These are phyloP conservation scores for Nicotiana rustica DNA, from an alignment of 305 asterid genomes.

Conservation along the genomic window DNA sequence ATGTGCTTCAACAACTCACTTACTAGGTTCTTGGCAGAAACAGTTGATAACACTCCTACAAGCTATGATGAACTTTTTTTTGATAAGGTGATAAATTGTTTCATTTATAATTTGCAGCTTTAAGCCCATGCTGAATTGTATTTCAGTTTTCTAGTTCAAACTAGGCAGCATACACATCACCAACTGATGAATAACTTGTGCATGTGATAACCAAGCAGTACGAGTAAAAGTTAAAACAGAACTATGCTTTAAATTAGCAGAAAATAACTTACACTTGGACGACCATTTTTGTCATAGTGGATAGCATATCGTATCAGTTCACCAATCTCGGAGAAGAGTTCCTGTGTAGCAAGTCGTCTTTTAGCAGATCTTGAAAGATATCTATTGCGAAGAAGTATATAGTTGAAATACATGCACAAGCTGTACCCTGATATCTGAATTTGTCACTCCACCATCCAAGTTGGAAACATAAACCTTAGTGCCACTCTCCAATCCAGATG, in stretches of 20 bases:
- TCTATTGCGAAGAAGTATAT: slow-evolving; percentile 44
- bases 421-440: slow-evolving; percentile 95
- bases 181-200: background rate
- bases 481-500: slow-evolving; percentile 78
- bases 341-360: slow-evolving; percentile 67
- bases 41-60: background rate
- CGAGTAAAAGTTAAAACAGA: background rate
- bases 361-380: slow-evolving; percentile 54
- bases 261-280: slow-evolving; percentile 78
- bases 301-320: slow-evolving; percentile 85
- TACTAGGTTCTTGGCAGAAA: background rate
- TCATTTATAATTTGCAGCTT: background rate
- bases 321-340: slow-evolving; percentile 85
- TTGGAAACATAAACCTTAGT: slow-evolving; percentile 81
- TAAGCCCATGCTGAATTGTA: background rate
- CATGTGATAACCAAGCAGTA: background rate
- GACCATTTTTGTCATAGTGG: slow-evolving; percentile 89
- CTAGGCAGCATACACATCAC: background rate
- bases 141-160: background rate
- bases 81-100: no score
- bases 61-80: background rate
- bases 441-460: slow-evolving; percentile 85
- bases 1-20: background rate
- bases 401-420: slow-evolving; percentile 42
- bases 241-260: background rate